Percentiles rank a stretch among this genome's conserved stretches.
Evolutionary conservation across 2,329 filamentous ascomycete species (phyloP).

Genomic region (Uncinocarpus reesii): DNA sequence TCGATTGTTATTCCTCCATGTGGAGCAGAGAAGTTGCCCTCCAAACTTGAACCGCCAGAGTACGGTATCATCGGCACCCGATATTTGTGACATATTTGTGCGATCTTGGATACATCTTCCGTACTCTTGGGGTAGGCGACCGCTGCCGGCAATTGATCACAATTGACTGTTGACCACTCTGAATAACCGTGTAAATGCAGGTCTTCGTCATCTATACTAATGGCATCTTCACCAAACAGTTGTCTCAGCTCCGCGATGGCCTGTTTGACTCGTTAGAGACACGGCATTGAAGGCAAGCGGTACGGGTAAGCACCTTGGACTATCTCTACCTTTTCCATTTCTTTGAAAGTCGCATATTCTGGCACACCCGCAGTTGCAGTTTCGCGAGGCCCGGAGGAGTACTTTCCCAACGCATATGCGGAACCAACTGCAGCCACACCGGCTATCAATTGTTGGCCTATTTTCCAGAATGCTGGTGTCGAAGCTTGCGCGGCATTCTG

Average conservation of each 20-base stretch:
- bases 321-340: conserved; percentile 31
- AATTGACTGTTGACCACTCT: conserved; percentile 61
- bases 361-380: conserved; percentile 24
- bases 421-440: conserved; percentile 42
- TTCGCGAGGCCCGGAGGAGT: conserved; percentile 28
- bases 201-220: conserved; percentile 55
- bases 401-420: conserved; percentile 44
- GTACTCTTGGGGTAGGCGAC: conserved; percentile 56
- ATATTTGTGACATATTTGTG: conserved; percentile 64
- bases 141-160: conserved; percentile 52
- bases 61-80: conserved; percentile 77
- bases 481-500: not conserved
- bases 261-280: conserved; percentile 27
- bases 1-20: conserved; percentile 83
- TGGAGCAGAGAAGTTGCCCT: conserved; percentile 82
- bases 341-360: conserved; percentile 31
- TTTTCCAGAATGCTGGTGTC: conserved; percentile 6
- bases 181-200: conserved; percentile 56
- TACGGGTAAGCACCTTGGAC: not conserved
- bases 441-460: conserved; percentile 30
- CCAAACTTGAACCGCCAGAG: conserved; percentile 74
- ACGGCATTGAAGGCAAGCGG: not conserved
- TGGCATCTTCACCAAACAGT: conserved; percentile 47
- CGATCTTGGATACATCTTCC: conserved; percentile 54
- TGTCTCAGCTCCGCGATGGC: conserved; percentile 47